Percentiles rank a stretch among this genome's conserved stretches.
phyloP scores from a whole-genome alignment of 306 rosid genomes.

The Castanea mollissima region DNA sequence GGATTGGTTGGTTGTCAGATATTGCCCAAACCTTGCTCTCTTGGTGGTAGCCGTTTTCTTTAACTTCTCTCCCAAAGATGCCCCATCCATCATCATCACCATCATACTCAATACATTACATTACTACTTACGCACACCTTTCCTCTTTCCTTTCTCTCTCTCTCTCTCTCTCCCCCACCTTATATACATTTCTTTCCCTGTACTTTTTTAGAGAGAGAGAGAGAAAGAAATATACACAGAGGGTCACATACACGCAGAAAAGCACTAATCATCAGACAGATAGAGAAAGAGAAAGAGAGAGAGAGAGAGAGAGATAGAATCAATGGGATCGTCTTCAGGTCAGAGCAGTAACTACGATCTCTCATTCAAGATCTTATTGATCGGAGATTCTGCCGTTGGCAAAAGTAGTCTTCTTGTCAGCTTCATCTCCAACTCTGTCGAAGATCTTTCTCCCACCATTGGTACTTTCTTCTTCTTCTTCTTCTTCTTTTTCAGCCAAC shows the following conservation, averaged over 20 bases:
- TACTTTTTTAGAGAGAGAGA: constrained; percentile 12
- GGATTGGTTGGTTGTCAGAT: constrained; percentile 30
- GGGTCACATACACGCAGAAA: constrained; percentile 17
- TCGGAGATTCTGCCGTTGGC: constrained; percentile 98
- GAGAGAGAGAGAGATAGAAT: constrained; percentile 3
- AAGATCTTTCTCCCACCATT: constrained; percentile 77
- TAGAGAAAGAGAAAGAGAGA: not conserved
- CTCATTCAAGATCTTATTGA: constrained; percentile 90
- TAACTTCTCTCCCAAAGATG: constrained; percentile 37
- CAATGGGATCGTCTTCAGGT: constrained; percentile 85
- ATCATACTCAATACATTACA: constrained; percentile 22
- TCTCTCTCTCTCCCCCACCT: constrained; percentile 4
- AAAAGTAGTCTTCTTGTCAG: constrained; percentile 86
- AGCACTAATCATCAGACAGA: constrained; percentile 30
- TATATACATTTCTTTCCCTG: constrained; percentile 30
- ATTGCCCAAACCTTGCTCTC: constrained; percentile 12
- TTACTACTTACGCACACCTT: not conserved
- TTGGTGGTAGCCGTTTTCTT: constrained; percentile 58
- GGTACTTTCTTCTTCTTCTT: constrained; percentile 42
- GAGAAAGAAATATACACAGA: not conserved
- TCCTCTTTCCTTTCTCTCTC: not conserved
- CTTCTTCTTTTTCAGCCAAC: constrained; percentile 8
- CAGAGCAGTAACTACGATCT: constrained; percentile 78
- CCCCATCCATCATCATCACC: not conserved
- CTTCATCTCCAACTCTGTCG: constrained; percentile 68